A percentile compares a stretch with the other conserved stretches of the same genome.
phyloP scores from a whole-genome alignment of 2,329 filamentous ascomycete genomes.

The Aphanoascus verrucosus region DNA sequence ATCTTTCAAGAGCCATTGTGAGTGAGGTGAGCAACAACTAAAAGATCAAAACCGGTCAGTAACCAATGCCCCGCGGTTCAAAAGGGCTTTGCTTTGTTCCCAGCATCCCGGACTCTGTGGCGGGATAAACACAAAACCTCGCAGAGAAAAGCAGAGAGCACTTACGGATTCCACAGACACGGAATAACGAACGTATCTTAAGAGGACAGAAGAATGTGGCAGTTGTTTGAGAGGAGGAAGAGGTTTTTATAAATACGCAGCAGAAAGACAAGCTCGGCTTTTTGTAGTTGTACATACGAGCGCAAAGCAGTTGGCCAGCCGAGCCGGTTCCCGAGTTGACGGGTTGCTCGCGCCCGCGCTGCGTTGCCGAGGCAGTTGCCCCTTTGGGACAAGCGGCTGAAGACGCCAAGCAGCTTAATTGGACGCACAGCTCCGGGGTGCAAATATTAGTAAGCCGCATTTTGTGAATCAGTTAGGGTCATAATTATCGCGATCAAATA shows the following conservation, averaged over 20 bases:
- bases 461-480: no score
- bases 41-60: background rate
- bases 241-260: no score
- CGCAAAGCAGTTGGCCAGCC: background rate
- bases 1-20: slow-evolving; percentile 17
- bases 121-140: background rate
- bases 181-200: background rate
- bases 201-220: background rate
- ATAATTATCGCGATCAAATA: no score
- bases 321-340: slow-evolving; percentile 5
- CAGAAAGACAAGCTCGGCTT: background rate
- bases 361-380: slow-evolving; percentile 5
- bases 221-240: background rate
- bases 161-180: background rate
- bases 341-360: background rate
- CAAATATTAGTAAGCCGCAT: no score
- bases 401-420: background rate
- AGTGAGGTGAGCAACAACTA: background rate
- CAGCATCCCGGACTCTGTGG: background rate
- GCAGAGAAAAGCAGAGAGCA: background rate
- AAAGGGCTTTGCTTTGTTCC: background rate
- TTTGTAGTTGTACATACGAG: background rate
- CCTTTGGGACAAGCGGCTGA: background rate
- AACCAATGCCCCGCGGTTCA: background rate
- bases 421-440: background rate